phyloP scores from a whole-genome alignment of 2,329 filamentous ascomycete genomes.

The Aureobasidium sp. region DNA sequence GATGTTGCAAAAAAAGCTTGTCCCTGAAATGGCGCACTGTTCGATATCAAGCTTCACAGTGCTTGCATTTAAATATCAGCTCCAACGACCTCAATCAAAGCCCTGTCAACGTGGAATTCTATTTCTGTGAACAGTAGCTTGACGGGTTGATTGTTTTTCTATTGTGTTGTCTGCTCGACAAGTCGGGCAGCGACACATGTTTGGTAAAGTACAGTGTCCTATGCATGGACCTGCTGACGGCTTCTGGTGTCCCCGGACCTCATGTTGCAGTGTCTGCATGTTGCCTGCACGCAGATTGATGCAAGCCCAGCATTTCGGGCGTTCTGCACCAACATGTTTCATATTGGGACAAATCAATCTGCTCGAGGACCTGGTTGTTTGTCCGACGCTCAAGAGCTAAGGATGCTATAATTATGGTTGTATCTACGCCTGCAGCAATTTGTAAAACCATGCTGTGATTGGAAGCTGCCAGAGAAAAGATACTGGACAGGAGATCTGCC shows the following conservation, averaged over 20 bases:
- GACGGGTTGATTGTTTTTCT: not conserved
- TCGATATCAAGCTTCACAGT: not conserved
- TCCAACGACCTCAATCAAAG: not conserved
- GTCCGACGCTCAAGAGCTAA: not conserved
- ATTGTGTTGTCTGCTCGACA: not conserved
- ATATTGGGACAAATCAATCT: not conserved
- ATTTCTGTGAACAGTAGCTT: not conserved
- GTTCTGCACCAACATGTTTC: not conserved
- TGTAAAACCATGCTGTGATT: no score
- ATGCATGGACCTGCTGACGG: not conserved
- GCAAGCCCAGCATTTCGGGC: not conserved
- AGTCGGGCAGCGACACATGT: not conserved
- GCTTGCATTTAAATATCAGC: not conserved
- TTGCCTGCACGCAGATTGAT: not conserved
- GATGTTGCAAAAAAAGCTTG: constrained; percentile 2
- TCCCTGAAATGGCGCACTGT: constrained; percentile 1
- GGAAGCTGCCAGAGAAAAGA: no score
- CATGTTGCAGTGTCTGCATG: constrained; percentile 2
- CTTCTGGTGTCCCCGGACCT: not conserved
- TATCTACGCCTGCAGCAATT: no score
- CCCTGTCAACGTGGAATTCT: not conserved
- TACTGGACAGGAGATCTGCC: no score
- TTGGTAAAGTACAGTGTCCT: not conserved
- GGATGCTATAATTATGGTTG: not conserved
- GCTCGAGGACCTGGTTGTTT: not conserved